Evolutionary conservation across 202 grass and related monocot species (phyloP), one percentile per base, ranked within the genome.

Genomic region (Panicum virgatum): DNA sequence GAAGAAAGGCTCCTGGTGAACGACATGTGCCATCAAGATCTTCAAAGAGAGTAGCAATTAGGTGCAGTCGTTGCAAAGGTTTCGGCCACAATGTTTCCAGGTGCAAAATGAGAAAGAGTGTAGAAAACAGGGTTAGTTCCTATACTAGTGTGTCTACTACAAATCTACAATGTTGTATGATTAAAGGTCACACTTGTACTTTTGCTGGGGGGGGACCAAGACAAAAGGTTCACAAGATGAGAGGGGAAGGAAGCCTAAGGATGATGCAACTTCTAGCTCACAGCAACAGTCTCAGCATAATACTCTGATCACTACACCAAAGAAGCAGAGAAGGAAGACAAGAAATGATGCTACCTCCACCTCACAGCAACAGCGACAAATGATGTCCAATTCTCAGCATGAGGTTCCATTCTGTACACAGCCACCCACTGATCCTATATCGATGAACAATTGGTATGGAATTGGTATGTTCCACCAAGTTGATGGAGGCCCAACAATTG

Each of bases 401-500:
- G 39, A 26, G 12, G 39, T 42, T 68, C 39, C 45, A 1, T 13
- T 68, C 5, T 12, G 4, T 13, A 45, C 65, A 25, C 65, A 68
- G 11, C n/a, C 20, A 62, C 2, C 16, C 5, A 1, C 42, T 22
- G 15, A 57, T 12, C 19, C 54, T 57, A 57, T 48, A 23, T 42
- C 66, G 4, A 69, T 69, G 66, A 45, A 69, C n/a, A 69, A 69
- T 45, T 45, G n/a, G 66, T 69, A 46, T 69, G 66, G 66, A 69
- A 1, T 26, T 27, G 66, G 40, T 0, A 22, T 40, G 5, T 15
- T 69, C 22, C 66, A 69, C n/a, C 66, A 69, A 12, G 66, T 45
- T 45, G 66, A 45, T 5, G 66, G n/a, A 26, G 66, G 40, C 11
- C 66, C 40, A 8, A 69, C 66, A 45, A 3, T 45, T 45, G 39